Percentiles rank a stretch among this genome's conserved stretches.
These are phyloP conservation scores for Camelina neglecta DNA, from an alignment of 345 rosid genomes.

Conservation along the genomic window DNA sequence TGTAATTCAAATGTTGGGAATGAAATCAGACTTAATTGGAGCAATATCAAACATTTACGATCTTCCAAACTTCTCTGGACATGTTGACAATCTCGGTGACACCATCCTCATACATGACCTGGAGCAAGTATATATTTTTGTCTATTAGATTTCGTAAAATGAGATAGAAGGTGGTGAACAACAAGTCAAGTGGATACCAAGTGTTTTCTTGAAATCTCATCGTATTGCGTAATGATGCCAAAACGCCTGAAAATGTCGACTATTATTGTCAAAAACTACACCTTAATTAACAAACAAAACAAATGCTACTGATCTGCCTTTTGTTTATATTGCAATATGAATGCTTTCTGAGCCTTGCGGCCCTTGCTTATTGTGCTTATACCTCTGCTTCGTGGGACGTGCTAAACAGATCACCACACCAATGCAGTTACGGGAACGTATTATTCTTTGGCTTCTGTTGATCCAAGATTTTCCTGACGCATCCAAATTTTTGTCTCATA, in stretches of 20 bases:
- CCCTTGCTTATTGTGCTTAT: neutral
- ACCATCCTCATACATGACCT: constrained; percentile 89
- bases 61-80: constrained; percentile 75
- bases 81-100: constrained; percentile 59
- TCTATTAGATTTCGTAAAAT: neutral
- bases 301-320: neutral
- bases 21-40: constrained; percentile 4
- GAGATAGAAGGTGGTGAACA: constrained; percentile 15
- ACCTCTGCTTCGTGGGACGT: constrained; percentile 62
- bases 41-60: constrained; percentile 46
- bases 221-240: constrained; percentile 68
- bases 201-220: constrained; percentile 65
- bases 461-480: constrained; percentile 57
- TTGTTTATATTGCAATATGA: neutral
- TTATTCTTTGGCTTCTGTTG: constrained; percentile 38
- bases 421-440: constrained; percentile 57
- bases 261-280: neutral
- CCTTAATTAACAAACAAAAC: neutral
- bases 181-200: constrained; percentile 49
- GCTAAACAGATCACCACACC: constrained; percentile 67
- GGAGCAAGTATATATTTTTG: neutral
- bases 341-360: too few species aligned
- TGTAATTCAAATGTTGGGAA: neutral
- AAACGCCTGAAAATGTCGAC: constrained; percentile 53
- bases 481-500: constrained; percentile 21